Evolutionary conservation across 345 rosid genomes (phyloP).

Genomic region (Conringia planisiliqua): DNA sequence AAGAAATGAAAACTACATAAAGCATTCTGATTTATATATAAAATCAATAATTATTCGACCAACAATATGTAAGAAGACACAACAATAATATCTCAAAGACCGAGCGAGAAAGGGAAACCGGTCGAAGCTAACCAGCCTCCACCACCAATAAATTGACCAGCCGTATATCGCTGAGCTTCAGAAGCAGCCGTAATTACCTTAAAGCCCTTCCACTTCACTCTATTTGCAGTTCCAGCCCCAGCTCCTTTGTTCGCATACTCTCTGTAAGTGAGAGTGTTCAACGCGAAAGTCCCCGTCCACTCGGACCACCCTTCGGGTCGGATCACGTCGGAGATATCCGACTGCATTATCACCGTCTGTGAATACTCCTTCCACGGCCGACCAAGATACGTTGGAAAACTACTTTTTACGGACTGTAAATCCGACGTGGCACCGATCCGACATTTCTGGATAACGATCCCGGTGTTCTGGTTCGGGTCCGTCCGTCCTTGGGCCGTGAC

Average conservation of each 20-base stretch:
- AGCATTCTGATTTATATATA: not conserved
- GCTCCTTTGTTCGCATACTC: constrained; percentile 72
- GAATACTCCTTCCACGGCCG: constrained; percentile 94
- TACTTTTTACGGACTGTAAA: constrained; percentile 40
- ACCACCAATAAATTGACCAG: constrained; percentile 62
- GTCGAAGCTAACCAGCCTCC: constrained; percentile 66
- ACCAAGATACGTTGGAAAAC: constrained; percentile 77
- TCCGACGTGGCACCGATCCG: constrained; percentile 81
- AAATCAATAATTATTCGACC: not conserved
- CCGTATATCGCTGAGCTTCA: constrained; percentile 57
- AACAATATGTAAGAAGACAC: not conserved
- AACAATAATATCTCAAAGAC: constrained; percentile 33
- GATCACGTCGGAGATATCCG: constrained; percentile 59
- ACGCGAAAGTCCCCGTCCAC: constrained; percentile 72
- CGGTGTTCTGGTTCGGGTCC: constrained; percentile 89
- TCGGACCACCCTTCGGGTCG: constrained; percentile 72
- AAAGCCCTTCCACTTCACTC: constrained; percentile 74
- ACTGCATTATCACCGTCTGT: constrained; percentile 81
- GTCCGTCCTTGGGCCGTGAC: constrained; percentile 88
- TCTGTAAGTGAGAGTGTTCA: constrained; percentile 57
- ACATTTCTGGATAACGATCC: constrained; percentile 82
- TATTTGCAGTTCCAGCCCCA: constrained; percentile 64
- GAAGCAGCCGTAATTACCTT: constrained; percentile 51
- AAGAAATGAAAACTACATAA: not conserved
- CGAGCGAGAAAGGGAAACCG: constrained; percentile 73